phyloP scores from a whole-genome alignment of 192 early-diverging fungal genomes.

The Coemansia pectinata region DNA sequence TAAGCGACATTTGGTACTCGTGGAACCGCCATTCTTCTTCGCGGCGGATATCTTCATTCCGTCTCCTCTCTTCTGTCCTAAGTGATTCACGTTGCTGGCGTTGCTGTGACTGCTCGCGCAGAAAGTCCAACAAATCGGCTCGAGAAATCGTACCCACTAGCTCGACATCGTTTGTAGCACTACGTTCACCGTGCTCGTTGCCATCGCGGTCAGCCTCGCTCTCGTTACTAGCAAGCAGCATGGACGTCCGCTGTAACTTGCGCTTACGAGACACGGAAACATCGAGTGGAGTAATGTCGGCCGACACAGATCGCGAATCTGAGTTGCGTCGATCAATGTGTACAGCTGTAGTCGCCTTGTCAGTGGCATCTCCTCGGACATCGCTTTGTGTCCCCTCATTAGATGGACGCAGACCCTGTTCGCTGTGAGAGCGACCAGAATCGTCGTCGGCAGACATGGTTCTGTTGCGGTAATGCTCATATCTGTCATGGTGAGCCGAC shows the following conservation, averaged over 20 bases:
- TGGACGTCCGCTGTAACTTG: slow-evolving; percentile 13
- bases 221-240: neutral
- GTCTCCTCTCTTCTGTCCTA: slow-evolving; percentile 33
- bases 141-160: slow-evolving; percentile 31
- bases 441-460: neutral
- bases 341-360: neutral
- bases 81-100: slow-evolving; percentile 38
- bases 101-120: slow-evolving; percentile 31
- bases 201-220: neutral
- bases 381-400: neutral
- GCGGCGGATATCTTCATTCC: slow-evolving; percentile 31
- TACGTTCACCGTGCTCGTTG: neutral
- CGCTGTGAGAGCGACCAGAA: neutral
- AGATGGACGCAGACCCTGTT: neutral
- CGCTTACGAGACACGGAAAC: slow-evolving; percentile 17
- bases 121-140: slow-evolving; percentile 38
- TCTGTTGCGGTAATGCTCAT: neutral
- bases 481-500: neutral
- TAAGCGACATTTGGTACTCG: slow-evolving; percentile 53
- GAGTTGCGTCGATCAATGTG: neutral
- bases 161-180: slow-evolving; percentile 9
- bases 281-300: neutral
- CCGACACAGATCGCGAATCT: neutral
- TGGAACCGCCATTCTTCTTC: slow-evolving; percentile 53
- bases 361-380: neutral